Percentiles rank a stretch among this genome's conserved stretches.
Conservation (phyloP, 805 yeast species). For the Candida sonorensis region DNA sequence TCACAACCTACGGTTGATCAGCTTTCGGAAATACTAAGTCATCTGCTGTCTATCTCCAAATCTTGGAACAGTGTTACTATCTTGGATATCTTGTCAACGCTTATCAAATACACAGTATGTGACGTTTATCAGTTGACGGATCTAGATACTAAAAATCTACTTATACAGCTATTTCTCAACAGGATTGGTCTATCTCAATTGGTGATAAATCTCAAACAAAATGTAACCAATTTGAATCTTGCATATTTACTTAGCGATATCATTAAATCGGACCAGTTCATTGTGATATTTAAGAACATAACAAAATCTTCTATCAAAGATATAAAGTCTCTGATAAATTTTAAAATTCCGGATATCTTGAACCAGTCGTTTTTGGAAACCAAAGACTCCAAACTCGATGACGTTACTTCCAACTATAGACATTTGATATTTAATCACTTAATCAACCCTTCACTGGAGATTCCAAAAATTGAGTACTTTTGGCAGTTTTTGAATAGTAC, state of each 20-base stretch:
- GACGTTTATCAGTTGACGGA: slow-evolving; percentile 4
- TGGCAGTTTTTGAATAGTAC: no score
- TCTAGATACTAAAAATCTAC: background rate
- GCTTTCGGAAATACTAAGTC: background rate
- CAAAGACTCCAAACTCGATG: slow-evolving; percentile 3
- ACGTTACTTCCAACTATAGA: slow-evolving; percentile 5
- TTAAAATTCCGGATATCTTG: slow-evolving; percentile 10
- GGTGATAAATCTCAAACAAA: slow-evolving; percentile 5
- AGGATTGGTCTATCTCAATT: slow-evolving; percentile 21
- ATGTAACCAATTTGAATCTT: slow-evolving; percentile 1
- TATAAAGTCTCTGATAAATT: slow-evolving; percentile 9
- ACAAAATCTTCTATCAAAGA: slow-evolving; percentile 5
- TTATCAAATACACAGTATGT: slow-evolving; percentile 14
- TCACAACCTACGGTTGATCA: slow-evolving; percentile 2
- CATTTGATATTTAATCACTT: background rate
- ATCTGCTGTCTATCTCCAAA: background rate
- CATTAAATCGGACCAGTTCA: slow-evolving; percentile 3
- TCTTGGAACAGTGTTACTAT: slow-evolving; percentile 4
- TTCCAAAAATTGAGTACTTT: slow-evolving; percentile 3
- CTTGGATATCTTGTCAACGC: slow-evolving; percentile 8
- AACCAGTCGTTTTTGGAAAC: slow-evolving; percentile 7
- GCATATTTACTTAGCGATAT: slow-evolving; percentile 7
- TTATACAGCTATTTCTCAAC: slow-evolving; percentile 9
- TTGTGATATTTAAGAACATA: background rate
- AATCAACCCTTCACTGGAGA: background rate